Evolutionary conservation across 2,329 filamentous ascomycete species (phyloP), one percentile per base, ranked within the genome.

Genomic region (Colletotrichum chrysophilum): DNA sequence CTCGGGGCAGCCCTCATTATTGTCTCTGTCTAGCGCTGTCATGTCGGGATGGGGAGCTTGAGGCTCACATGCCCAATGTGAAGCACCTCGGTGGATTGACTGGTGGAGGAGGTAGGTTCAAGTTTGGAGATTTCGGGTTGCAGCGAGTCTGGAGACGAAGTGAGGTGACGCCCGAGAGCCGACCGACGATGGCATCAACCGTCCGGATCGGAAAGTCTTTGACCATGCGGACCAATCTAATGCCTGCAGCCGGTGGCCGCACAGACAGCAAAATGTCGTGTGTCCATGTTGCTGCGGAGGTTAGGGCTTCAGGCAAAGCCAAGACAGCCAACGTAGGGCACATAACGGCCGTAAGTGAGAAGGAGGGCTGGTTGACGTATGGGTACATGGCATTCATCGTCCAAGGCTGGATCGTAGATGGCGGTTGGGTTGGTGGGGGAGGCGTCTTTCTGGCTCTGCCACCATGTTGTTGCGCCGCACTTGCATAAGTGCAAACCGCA

Each of bases 1-100:
- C 28, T 74, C 48, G 67, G 67, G 68, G 71, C 36, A 71, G 55
- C n/a, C 32, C 67, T 58, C 36, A 71, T 38, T 61, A n/a, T 21
- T 75, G 62, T 72, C 68, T 67, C 72, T 72, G 38, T 56, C 67
- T 62, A 71, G 72, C 52, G 72, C 55, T 52, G 24, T 43, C 38
- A 69, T 30, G 32, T 32, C 34, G 12, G 55, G 52, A 30, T 18
- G n/a, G 60, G 34, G 18, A 7, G 28, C 28, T 62, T 24, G 32
- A 38, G 60, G 32, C 18, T 62, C 28, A 32, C n/a, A 36, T 14
- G 60, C 8, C 21, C 34, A 32, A 62, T 34, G 28, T 10, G 60
- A 36, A 30, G 52, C 52, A 26, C 52, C 21, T 21, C 4, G 9
- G 16, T 32, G 56, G 56, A 32, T n/a, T 4, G 36, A 18, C 36